Percentiles rank a stretch among this genome's conserved stretches.
Conservation (phyloP, 2,329 filamentous ascomycete genomes). For the Ophiostoma montium region DNA sequence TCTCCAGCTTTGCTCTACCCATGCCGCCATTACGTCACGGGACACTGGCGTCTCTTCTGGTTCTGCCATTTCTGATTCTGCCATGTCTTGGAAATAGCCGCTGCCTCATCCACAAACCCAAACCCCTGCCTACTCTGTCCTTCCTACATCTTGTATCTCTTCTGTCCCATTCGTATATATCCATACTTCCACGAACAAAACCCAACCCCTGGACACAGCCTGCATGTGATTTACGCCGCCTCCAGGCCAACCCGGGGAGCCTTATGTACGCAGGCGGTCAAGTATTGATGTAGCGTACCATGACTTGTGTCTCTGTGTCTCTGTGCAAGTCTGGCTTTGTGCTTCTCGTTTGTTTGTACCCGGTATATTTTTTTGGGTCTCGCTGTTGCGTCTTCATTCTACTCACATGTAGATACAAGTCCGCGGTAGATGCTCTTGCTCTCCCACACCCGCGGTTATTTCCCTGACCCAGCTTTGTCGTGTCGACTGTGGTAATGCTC, state of each 20-base stretch:
- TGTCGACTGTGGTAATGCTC: too few relatives aligned
- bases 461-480: too few relatives aligned
- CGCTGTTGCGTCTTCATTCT: not conserved
- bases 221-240: slow-evolving; percentile 1
- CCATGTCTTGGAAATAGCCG: slow-evolving; percentile 11
- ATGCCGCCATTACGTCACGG: too few relatives aligned
- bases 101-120: slow-evolving; percentile 7
- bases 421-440: not conserved
- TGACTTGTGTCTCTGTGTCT: not conserved
- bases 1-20: too few relatives aligned
- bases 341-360: slow-evolving; percentile 3
- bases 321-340: not conserved
- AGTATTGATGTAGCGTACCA: not conserved
- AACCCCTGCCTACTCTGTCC: slow-evolving; percentile 4
- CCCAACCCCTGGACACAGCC: slow-evolving; percentile 6
- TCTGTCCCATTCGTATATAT: not conserved
- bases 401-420: too few relatives aligned
- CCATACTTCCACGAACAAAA: not conserved
- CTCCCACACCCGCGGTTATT: not conserved
- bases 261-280: slow-evolving; percentile 1
- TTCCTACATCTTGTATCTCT: slow-evolving; percentile 1
- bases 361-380: not conserved
- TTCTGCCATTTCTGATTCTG: too few relatives aligned
- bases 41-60: too few relatives aligned
- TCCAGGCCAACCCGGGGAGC: slow-evolving; percentile 6